These are phyloP conservation scores for Daldinia eschscholtzii DNA, from an alignment of 2,329 filamentous ascomycete genomes.

Conservation along the genomic window DNA sequence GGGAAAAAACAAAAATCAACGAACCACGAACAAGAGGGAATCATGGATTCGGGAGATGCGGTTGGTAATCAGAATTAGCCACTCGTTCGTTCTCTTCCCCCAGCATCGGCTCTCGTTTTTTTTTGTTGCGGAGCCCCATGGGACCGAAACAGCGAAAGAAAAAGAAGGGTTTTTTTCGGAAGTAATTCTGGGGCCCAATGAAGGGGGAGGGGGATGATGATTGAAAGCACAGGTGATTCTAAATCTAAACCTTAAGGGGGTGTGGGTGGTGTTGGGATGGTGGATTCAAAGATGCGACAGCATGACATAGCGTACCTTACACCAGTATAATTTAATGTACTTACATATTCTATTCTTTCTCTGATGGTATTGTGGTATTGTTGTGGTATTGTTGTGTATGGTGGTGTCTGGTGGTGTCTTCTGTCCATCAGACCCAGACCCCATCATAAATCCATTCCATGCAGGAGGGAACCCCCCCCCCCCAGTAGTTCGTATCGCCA, in stretches of 20 bases:
- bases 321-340: too few relatives aligned
- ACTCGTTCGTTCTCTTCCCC: constrained; percentile 7
- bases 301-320: constrained; percentile 9
- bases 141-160: constrained; percentile 15
- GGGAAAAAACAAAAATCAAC: neutral
- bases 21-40: neutral
- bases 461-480: neutral
- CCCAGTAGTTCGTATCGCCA: constrained; percentile 3
- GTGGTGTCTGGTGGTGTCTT: too few relatives aligned
- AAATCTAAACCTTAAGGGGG: neutral
- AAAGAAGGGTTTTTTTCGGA: neutral
- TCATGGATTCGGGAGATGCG: neutral
- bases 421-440: neutral
- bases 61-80: constrained; percentile 2
- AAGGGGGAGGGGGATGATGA: neutral
- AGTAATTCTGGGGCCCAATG: constrained; percentile 13
- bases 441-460: neutral
- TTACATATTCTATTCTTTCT: too few relatives aligned
- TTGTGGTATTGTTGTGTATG: neutral
- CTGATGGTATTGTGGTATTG: neutral
- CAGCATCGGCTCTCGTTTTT: constrained; percentile 12
- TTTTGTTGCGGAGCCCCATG: constrained; percentile 38
- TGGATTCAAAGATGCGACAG: constrained; percentile 14
- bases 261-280: constrained; percentile 11
- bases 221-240: constrained; percentile 14